Base-by-base conservation (phyloP, 2,329 filamentous ascomycete genomes). In the Cytospora piceicola region DNA sequence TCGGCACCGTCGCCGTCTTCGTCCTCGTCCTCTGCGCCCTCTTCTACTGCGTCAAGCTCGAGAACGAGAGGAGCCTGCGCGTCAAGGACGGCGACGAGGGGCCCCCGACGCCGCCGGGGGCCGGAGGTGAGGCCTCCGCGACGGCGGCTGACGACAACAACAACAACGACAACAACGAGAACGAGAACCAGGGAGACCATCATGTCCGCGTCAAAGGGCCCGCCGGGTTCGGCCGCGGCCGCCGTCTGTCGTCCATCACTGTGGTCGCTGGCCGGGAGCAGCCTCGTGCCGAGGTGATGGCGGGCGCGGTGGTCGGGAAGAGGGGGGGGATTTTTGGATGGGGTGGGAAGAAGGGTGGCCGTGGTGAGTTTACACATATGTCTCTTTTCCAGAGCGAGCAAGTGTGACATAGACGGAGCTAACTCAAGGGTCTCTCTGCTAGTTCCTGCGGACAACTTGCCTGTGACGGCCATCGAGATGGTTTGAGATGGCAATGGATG, bases 31-130 rank as follows among this genome's bases (percentile, higher is more conserved):
- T 68, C 4, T 63, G 59, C 59, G 59, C 63, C n/a, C 66, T 68
- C 22, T 68, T 68, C 55, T 68, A 68, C 66, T 68, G 66, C 63
- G 63, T 65, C 59, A 68, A 68, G 63, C 58, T 66, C 51, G 66
- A 68, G 63, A 67, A 64, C 61, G 56, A 65, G 27, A 65, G 54
- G 58, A 54, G 32, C 20, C 46, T 46, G 56, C 56, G 56, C 46
- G 32, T 54, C 46, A 64, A 58, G 56, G 56, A 29, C 32, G 62
- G 49, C 32, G 62, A 30, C 17, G 55, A 59, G 6, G 34, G 20
- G 11, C 22, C 2, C 27, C 29, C 46, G 4, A 12, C n/a, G 11
- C 15, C n/a, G 11, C 15, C n/a, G n/a, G 39, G 32, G 30, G 24
- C 17, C 0, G 29, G 3, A 1, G 24, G n/a, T 11, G 15, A 17